Evolutionary conservation across 495 filamentous ascomycete genomes (phyloP).

Genomic region (Xylaria acuta): DNA sequence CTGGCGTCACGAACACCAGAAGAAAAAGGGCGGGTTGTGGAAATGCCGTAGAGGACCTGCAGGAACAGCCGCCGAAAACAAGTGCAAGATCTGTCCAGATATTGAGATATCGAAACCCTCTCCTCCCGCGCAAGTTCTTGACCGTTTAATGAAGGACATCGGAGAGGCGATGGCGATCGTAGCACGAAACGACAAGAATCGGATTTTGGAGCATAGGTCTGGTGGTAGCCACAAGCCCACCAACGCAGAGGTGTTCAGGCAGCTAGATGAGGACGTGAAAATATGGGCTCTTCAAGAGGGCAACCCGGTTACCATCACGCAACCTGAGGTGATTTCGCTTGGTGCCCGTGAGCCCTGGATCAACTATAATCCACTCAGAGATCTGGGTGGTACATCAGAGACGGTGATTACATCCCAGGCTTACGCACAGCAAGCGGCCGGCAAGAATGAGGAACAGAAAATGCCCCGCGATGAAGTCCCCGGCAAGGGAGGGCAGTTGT

Average conservation of each 20-base stretch:
- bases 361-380: slow-evolving; percentile 22
- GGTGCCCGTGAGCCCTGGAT: slow-evolving; percentile 18
- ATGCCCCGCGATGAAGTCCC: background rate
- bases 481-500: background rate
- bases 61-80: slow-evolving; percentile 40
- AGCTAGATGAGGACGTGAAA: slow-evolving; percentile 13
- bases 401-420: no score
- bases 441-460: background rate
- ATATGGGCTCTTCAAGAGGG: slow-evolving; percentile 1
- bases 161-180: slow-evolving; percentile 22
- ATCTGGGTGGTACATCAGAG: background rate
- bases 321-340: background rate
- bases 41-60: slow-evolving; percentile 43
- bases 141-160: slow-evolving; percentile 14
- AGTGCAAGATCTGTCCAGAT: slow-evolving; percentile 39
- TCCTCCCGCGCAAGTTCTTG: slow-evolving; percentile 24
- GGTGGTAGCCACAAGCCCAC: background rate
- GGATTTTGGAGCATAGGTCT: background rate
- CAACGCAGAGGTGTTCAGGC: background rate
- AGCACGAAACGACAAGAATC: slow-evolving; percentile 9
- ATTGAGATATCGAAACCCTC: slow-evolving; percentile 25
- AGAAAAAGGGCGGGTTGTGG: slow-evolving; percentile 48
- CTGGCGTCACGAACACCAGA: slow-evolving; percentile 41
- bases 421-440: background rate
- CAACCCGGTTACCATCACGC: background rate